Conservation (phyloP, 345 rosid species). For the Pugionium dolabratum region DNA sequence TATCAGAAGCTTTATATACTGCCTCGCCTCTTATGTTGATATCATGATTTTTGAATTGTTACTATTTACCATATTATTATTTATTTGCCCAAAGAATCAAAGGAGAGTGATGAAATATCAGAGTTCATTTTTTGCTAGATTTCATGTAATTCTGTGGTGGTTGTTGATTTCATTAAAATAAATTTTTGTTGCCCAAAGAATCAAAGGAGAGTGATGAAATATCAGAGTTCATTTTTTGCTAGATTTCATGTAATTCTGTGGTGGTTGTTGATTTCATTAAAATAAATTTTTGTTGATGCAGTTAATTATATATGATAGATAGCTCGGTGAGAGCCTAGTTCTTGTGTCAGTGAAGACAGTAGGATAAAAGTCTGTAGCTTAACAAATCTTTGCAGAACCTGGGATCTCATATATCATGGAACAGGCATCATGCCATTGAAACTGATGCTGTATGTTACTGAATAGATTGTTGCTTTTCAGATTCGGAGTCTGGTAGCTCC, state of each 20-base stretch:
- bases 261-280: conserved; percentile 1
- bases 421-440: conserved; percentile 10
- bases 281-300: not conserved
- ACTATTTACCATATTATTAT: conserved; percentile 1
- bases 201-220: not conserved
- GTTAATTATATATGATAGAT: not conserved
- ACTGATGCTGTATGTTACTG: conserved; percentile 13
- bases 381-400: conserved; percentile 7
- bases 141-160: not conserved
- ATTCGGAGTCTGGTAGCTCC: conserved; percentile 61
- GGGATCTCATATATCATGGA: not conserved
- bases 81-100: not conserved
- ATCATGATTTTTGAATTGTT: conserved; percentile 2
- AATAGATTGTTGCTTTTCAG: conserved; percentile 41
- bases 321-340: not conserved
- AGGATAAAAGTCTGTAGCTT: not conserved
- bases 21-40: conserved; percentile 12
- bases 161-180: not conserved
- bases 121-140: not conserved
- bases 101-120: not conserved
- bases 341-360: not conserved
- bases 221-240: not conserved
- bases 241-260: conserved; percentile 6
- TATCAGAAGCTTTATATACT: conserved; percentile 14
- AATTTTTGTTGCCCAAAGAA: not conserved